Conservation (phyloP, 139 green algal species). For the Nannochloris sp. region DNA sequence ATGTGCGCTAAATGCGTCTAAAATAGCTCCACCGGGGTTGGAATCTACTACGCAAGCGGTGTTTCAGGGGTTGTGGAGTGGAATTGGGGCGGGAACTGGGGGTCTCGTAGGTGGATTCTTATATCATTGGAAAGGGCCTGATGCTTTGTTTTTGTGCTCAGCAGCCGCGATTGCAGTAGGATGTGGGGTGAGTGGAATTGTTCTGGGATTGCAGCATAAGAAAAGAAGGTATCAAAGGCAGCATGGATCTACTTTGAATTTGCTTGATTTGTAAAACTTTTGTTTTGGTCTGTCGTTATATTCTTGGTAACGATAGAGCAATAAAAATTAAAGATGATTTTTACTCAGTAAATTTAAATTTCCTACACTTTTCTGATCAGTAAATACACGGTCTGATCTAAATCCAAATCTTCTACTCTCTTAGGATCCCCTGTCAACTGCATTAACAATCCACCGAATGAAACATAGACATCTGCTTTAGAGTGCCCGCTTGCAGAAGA, state of each 20-base stretch:
- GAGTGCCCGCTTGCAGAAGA: slow-evolving; percentile 24
- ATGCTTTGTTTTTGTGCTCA: not conserved
- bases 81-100: slow-evolving; percentile 6
- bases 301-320: too few relatives aligned
- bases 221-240: not conserved
- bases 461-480: slow-evolving; percentile 56
- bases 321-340: not conserved
- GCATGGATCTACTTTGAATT: not conserved
- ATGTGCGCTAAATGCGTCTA: slow-evolving; percentile 16
- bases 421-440: slow-evolving; percentile 74
- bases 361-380: slow-evolving; percentile 78
- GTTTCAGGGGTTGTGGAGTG: slow-evolving; percentile 22
- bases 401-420: slow-evolving; percentile 74
- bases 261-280: too few relatives aligned
- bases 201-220: not conserved
- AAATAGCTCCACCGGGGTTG: slow-evolving; percentile 24
- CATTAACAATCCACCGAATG: slow-evolving; percentile 92
- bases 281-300: too few relatives aligned
- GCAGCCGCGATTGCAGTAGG: not conserved
- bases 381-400: slow-evolving; percentile 84
- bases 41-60: slow-evolving; percentile 11
- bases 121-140: not conserved
- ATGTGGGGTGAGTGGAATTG: not conserved
- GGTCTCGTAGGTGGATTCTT: slow-evolving; percentile 11
- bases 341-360: not conserved